phyloP scores from a whole-genome alignment of 306 rosid genomes.

The Cucurbita maxima region DNA sequence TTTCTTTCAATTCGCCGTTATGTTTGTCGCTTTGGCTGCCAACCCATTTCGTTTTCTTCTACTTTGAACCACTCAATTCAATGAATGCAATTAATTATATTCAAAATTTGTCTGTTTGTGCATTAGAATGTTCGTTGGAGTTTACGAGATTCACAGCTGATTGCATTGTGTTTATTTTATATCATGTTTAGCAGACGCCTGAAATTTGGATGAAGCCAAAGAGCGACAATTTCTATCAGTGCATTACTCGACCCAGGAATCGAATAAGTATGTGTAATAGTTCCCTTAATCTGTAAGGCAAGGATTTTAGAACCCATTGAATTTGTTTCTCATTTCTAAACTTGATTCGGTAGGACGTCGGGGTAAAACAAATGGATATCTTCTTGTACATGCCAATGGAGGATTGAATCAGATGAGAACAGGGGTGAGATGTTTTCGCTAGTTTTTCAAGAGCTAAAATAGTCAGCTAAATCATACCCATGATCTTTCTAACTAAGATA shows the following conservation, averaged over 20 bases:
- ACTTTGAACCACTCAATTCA: not conserved
- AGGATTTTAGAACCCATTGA: not conserved
- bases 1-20: too few relatives aligned
- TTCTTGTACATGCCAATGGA: constrained; percentile 90
- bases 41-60: not conserved
- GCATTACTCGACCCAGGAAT: constrained; percentile 50
- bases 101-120: not conserved
- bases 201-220: constrained; percentile 87
- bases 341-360: constrained; percentile 22
- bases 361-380: constrained; percentile 64
- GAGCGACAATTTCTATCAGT: constrained; percentile 42
- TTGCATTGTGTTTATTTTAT: not conserved
- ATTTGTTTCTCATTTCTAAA: not conserved
- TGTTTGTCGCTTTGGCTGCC: too few relatives aligned
- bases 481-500: constrained; percentile 18
- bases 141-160: not conserved
- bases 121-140: not conserved
- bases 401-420: constrained; percentile 99
- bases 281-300: not conserved
- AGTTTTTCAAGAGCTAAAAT: not conserved
- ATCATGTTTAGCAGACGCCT: constrained; percentile 31
- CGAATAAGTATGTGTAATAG: constrained; percentile 36
- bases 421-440: constrained; percentile 42
- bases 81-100: not conserved
- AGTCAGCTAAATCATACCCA: not conserved